Base-by-base conservation (phyloP, 2,329 filamentous ascomycete species). In the Orbilia quercus region DNA sequence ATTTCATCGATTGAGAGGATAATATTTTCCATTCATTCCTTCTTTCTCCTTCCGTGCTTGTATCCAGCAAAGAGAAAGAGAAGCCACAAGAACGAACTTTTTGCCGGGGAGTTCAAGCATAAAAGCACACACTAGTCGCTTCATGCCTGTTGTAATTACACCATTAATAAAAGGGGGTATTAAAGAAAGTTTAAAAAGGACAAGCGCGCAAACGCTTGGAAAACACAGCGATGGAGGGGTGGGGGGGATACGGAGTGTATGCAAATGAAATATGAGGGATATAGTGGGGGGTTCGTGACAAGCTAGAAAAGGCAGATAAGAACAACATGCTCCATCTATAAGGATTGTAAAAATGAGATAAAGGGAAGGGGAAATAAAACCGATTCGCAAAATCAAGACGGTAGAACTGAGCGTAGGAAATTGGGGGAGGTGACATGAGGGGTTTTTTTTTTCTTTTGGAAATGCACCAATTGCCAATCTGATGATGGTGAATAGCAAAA, bases 271-370 rank as follows among this genome's bases (percentile, higher is more conserved):
- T n/a, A 40, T n/a, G 28, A 1, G 20, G 4, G 22, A 31, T n/a
- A n/a, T n/a, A n/a, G n/a, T n/a, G 11, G 18, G 31, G 25, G n/a
- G 14, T 31, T 50, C 64, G 40, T 69, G 34, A 58, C 25, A 20
- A 58, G 31, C 42, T 44, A 38, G 55, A 20, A 57, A 28, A 58
- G 1, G 50, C 7, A 47, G 36, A 36, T 38, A 47, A 47, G 18
- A 42, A 28, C 7, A 51, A 45, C 25, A 71, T 51, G 57, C 66
- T 63, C 58, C 66, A 50, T 71, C 57, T 71, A 71, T 63, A 64
- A 44, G 58, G 55, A 64, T 63, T 64, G 36, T 57, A 51, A 31
- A 34, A 54, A 55, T 40, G 12, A 23, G 18, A 20, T 16, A 28
- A 47, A 16, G 42, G 14, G 12, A 28, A 48, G n/a, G 20, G 45